A percentile compares a stretch with the other conserved stretches of the same genome.
These are phyloP conservation scores for Colletotrichum euphorbiae DNA, from an alignment of 2,329 filamentous ascomycete species.

Conservation along the genomic window DNA sequence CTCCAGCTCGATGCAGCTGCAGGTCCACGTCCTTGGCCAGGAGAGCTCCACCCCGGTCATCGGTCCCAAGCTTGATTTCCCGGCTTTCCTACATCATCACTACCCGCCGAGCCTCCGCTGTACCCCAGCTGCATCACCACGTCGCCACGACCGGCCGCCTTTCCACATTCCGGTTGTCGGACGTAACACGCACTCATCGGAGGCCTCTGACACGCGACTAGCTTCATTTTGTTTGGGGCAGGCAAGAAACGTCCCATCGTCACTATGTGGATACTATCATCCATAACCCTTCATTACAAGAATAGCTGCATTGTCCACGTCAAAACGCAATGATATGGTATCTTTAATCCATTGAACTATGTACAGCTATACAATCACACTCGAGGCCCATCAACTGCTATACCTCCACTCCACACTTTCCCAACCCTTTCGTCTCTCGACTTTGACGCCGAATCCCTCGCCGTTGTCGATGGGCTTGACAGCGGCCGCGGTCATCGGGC, in stretches of 20 bases:
- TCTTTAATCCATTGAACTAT: background rate
- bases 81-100: background rate
- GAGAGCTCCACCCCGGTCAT: background rate
- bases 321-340: background rate
- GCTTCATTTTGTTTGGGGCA: background rate
- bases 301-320: background rate
- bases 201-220: conserved; percentile 3
- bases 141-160: background rate
- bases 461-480: conserved; percentile 18
- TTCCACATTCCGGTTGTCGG: background rate
- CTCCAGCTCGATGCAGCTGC: conserved; percentile 4
- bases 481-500: conserved; percentile 1
- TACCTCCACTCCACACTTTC: conserved; percentile 28
- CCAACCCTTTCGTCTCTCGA: conserved; percentile 34
- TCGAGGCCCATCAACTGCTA: conserved; percentile 12
- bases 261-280: background rate
- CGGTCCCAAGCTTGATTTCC: too few species aligned
- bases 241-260: background rate
- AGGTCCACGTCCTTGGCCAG: too few species aligned
- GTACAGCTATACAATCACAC: background rate
- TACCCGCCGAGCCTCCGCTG: conserved; percentile 11
- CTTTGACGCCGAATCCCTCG: conserved; percentile 19
- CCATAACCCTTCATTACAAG: background rate
- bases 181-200: conserved; percentile 6
- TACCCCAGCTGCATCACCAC: background rate